Conservation (phyloP, 306 rosid species). For the Sindora glabra region DNA sequence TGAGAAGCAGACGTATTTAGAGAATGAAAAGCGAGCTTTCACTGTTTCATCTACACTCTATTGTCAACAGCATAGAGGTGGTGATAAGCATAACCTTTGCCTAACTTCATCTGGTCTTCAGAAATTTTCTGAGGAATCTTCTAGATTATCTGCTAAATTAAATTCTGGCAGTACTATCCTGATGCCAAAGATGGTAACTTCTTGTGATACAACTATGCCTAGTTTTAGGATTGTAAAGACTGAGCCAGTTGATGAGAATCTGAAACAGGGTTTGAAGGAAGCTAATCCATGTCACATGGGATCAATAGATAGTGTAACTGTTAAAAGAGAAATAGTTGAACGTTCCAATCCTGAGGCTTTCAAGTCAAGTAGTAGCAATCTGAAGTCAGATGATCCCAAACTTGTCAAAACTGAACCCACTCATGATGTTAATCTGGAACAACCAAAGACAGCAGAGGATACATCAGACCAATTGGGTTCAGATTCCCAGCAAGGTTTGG, state of each 20-base stretch:
- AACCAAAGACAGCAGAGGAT: conserved; percentile 26
- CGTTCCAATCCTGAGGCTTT: conserved; percentile 21
- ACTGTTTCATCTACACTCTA: conserved; percentile 8
- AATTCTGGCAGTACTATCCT: conserved; percentile 24
- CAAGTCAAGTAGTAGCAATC: conserved; percentile 18
- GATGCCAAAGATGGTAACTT: conserved; percentile 11
- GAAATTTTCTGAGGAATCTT: conserved; percentile 19
- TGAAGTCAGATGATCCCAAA: conserved; percentile 25
- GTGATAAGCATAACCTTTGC: not conserved
- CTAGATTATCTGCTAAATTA: conserved; percentile 31
- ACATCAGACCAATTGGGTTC: conserved; percentile 19
- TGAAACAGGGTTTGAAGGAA: conserved; percentile 28
- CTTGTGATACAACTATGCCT: conserved; percentile 23
- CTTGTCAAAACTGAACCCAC: conserved; percentile 46
- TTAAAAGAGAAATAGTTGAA: conserved; percentile 35
- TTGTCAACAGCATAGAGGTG: conserved; percentile 16
- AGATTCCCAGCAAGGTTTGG: conserved; percentile 18
- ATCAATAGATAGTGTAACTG: conserved; percentile 23
- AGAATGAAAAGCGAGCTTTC: conserved; percentile 14
- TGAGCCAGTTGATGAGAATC: conserved; percentile 62
- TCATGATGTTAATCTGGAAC: conserved; percentile 20
- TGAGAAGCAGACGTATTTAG: conserved; percentile 15
- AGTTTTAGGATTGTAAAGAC: conserved; percentile 48
- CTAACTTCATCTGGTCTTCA: conserved; percentile 20
- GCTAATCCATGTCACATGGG: conserved; percentile 16